Evolutionary conservation across 1,284 basidiomycete genomes (phyloP), one percentile per base, ranked within the genome.

Genomic region (Heterobasidion occidentale): DNA sequence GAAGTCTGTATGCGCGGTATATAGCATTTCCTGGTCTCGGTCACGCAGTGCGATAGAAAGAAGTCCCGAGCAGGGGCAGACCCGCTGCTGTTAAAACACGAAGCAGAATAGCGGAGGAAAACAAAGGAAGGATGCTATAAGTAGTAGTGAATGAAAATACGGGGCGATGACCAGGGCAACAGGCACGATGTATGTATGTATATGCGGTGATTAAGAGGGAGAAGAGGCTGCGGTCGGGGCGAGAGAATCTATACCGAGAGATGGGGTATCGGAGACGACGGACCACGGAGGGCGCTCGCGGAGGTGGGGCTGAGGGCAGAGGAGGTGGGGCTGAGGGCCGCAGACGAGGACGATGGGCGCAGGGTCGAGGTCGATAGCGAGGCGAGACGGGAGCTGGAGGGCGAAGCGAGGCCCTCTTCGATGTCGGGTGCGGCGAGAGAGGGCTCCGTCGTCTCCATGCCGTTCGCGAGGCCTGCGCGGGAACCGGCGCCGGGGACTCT

Each of bases 401-500:
- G 46, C 9, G 58, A 61, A 14, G 70, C 71, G 34, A 74, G 72
- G 56, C 79, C 81, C 45, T 76, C 67, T 52, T 80, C 76, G 14
- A 71, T 58, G 55, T 83, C 78, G 11, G 66, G 47, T 44, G 69
- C 70, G 27, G 74, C 72, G n/a, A 87, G 61, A 7, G 77, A 72
- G n/a, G 74, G 69, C 55, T 77, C 74, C 1, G 83, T 81, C 0
- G 78, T 82, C 66, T 88, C 86, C 7, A 75, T 63, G 17, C 86
- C 87, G 64, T 85, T 76, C 14, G 87, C 79, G 17, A 77, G 79
- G 50, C 87, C 87, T 42, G 73, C 69, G 35, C 84, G 77, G 33
- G 85, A 75, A 1, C 86, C 86, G 3, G 88, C 87, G n/a, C 74
- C 67, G 7, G 85, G 84, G 8, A 89, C 80, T 61, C 68, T 70